Evolutionary conservation across 208 protist genomes (phyloP), one percentile per base, ranked within the genome.

Genomic region (Tritrichomonas foetus): DNA sequence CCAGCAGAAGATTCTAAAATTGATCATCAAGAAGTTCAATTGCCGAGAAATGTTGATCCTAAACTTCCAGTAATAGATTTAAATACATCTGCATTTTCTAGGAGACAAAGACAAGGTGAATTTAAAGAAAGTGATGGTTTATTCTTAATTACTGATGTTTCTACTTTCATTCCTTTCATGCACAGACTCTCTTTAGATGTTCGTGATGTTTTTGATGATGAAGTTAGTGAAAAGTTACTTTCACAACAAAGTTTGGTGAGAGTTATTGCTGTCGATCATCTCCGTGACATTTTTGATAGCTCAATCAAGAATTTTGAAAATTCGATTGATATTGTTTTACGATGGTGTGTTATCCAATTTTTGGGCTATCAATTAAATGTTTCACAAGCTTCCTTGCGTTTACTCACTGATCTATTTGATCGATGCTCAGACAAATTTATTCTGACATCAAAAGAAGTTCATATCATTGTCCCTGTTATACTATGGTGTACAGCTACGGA

Each of bases 141-240:
- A 0, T 5, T 22, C 5, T 44, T 84, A 5, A 33, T 84, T 2
- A 33, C 27, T 53, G 44, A 53, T 53, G 33, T 44, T n/a, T 30
- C 44, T 11, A 44, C 41, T 49, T 84, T 84, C n/a, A 0, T 3
- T 33, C 41, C 36, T n/a, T 84, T 84, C n/a, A n/a, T n/a, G 22
- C 20, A 33, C 22, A 1, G 3, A 84, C 25, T 84, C 3, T 49
- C 74, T n/a, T 8, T 47, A 53, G 74, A 84, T n/a, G 30, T 84
- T 33, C 36, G 74, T 22, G 74, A 84, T 53, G 74, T 84, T 49
- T 84, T 84, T 53, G 74, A 84, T 84, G 74, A 84, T 84, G 25
- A 84, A 39, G 11, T 84, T 1, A 39, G 25, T 11, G 14, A 84
- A 2, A 9, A 53, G n/a, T 44, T 84, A 33, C 74, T 84, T 53